A percentile compares a stretch with the other conserved stretches of the same genome.
phyloP scores from a whole-genome alignment of 1,139 yeast species.

The Yueomyces sp. region DNA sequence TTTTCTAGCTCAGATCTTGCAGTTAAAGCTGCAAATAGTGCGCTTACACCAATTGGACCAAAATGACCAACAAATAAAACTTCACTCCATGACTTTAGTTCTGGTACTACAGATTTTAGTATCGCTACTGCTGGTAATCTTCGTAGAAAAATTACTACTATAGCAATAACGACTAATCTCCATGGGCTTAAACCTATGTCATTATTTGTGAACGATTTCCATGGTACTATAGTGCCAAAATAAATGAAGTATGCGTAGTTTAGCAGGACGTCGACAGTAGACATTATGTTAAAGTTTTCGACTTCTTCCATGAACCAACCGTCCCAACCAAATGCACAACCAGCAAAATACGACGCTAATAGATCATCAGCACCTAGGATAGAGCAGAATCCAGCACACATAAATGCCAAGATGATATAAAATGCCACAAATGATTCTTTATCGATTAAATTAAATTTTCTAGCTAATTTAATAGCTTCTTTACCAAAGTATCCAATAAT shows the following conservation, averaged over 20 bases:
- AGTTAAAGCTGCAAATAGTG: slow-evolving; percentile 77
- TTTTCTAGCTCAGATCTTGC: slow-evolving; percentile 71
- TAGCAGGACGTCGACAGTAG: slow-evolving; percentile 74
- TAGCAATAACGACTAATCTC: slow-evolving; percentile 71
- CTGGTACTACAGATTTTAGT: slow-evolving; percentile 77
- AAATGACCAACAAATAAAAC: slow-evolving; percentile 94
- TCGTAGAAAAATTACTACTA: slow-evolving; percentile 73
- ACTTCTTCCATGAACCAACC: slow-evolving; percentile 84
- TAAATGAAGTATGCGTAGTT: slow-evolving; percentile 85
- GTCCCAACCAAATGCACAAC: slow-evolving; percentile 94
- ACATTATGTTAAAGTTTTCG: slow-evolving; percentile 84
- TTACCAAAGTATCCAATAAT: slow-evolving; percentile 64
- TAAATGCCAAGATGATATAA: slow-evolving; percentile 72
- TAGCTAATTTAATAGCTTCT: slow-evolving; percentile 57
- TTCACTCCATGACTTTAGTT: slow-evolving; percentile 87
- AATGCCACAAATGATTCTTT: slow-evolving; percentile 89
- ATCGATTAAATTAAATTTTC: slow-evolving; percentile 63
- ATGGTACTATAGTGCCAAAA: slow-evolving; percentile 89
- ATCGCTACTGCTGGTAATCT: slow-evolving; percentile 79
- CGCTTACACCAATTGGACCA: slow-evolving; percentile 98
- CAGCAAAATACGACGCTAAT: slow-evolving; percentile 88
- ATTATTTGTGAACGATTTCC: slow-evolving; percentile 67
- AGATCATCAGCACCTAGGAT: slow-evolving; percentile 91
- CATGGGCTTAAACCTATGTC: slow-evolving; percentile 64
- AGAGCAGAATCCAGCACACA: slow-evolving; percentile 90